Base-by-base conservation (phyloP, 2,329 filamentous ascomycete species). In the Trichoderma hamatum region DNA sequence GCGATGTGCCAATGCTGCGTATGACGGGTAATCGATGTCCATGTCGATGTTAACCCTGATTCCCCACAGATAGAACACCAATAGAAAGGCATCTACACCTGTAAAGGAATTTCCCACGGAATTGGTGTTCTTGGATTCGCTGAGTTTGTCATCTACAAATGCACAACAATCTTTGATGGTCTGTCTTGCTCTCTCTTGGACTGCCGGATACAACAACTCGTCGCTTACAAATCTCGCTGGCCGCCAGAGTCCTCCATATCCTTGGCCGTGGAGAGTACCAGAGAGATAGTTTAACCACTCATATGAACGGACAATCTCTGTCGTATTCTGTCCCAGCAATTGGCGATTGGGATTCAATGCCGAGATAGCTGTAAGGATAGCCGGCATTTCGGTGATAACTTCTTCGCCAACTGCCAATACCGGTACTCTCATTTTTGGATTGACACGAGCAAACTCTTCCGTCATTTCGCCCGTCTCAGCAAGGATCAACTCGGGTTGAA, bases 271-370 rank as follows among this genome's bases (percentile, higher is more conserved):
- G 1, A 67, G 54, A 2, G 16, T 14, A 21, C 63, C 63, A 10
- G 36, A 67, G 24, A 67, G 54, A 24, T 51, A 67, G 54, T 58
- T 67, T n/a, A 67, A 3, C 63, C 63, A 67, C n/a, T 67, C 63
- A 10, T 58, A 51, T 51, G 63, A 28, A 13, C 39, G 36, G 10
- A 58, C 36, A 24, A 24, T 14, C 34, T 67, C 36, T 10, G n/a
- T 24, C 3, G 36, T 51, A 26, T 36, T 28, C 19, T 59, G 39
- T 5, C 63, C 63, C 13, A 67, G 26, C n/a, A 67, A 28, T 3
- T 67, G 58, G 9, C 39, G 26, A 24, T 58, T 30, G 5, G 63
- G 63, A 9, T 5, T 28, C 30, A 67, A 51, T 26, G 63, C 36
- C 14, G 63, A 52, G 11, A 67, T 67, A 26, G 26, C 26, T 26